Evolutionary conservation across 1,284 basidiomycete species (phyloP).

Genomic region (Paramarasmius palmivorus): DNA sequence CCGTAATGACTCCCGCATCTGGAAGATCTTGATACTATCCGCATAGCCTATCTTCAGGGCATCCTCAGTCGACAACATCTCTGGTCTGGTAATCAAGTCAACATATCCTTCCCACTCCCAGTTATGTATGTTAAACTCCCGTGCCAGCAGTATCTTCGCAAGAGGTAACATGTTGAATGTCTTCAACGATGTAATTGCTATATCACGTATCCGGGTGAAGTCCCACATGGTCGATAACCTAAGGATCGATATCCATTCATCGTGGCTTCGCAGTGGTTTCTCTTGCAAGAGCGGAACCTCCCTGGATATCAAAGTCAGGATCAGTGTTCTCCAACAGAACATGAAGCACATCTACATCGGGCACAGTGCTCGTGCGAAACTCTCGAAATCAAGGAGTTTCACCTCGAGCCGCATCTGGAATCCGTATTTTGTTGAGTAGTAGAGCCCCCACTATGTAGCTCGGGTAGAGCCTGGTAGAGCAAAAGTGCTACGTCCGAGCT

Average conservation of each 20-base stretch:
- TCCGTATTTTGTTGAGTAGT: too few relatives aligned
- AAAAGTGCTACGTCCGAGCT: too few relatives aligned
- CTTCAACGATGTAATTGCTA: constrained; percentile 23
- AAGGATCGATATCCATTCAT: constrained; percentile 28
- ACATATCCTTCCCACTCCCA: neutral
- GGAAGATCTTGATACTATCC: neutral
- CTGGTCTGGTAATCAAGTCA: neutral
- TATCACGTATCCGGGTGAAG: constrained; percentile 22
- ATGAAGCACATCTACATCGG: too few relatives aligned
- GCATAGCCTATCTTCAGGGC: neutral
- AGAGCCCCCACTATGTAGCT: too few relatives aligned
- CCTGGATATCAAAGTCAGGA: too few relatives aligned
- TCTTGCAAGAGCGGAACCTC: too few relatives aligned
- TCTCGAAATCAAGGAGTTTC: too few relatives aligned
- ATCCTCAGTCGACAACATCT: neutral
- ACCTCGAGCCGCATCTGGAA: too few relatives aligned
- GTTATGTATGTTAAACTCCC: neutral
- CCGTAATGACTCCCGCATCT: neutral
- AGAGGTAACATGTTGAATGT: constrained; percentile 8
- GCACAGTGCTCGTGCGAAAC: too few relatives aligned
- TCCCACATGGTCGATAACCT: constrained; percentile 28
- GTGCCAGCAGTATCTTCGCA: constrained; percentile 9
- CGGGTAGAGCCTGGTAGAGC: too few relatives aligned
- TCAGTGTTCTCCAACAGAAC: too few relatives aligned
- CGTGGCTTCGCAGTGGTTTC: neutral